Conservation (phyloP, 352 stramenopile genomes). For the Blastocystis hominis region DNA sequence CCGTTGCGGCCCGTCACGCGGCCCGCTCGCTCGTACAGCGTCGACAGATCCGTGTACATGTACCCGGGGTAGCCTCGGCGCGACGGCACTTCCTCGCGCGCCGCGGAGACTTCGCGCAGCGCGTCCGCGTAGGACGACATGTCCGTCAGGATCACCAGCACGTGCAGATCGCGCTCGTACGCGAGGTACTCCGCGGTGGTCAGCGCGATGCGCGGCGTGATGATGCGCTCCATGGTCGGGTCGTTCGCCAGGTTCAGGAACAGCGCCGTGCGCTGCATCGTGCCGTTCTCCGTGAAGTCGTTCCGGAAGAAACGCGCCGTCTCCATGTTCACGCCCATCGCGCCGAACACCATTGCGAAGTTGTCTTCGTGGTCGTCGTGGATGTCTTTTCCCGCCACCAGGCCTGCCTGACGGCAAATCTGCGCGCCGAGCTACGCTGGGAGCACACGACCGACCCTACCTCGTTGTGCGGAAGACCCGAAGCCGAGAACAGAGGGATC, state of each 20-base stretch:
- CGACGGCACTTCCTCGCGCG: conserved; percentile 89
- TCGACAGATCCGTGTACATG: conserved; percentile 99
- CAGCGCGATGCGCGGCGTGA: conserved; percentile 93
- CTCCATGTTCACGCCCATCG: conserved; percentile 99
- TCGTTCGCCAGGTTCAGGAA: conserved; percentile 99
- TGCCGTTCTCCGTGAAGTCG: conserved; percentile 74
- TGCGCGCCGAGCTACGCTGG: conserved; percentile 83
- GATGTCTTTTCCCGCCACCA: conserved; percentile 93
- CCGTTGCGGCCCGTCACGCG: conserved; percentile 91
- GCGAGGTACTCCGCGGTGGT: too few relatives aligned
- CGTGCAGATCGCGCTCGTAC: conserved; percentile 96
- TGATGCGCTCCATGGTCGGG: conserved; percentile 98
- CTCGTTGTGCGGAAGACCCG: conserved; percentile 94
- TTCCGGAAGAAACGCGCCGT: conserved; percentile 80
- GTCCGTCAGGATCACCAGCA: conserved; percentile 97
- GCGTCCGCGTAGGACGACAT: conserved; percentile 88
- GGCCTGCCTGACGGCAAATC: conserved; percentile 92
- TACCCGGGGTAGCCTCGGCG: conserved; percentile 97
- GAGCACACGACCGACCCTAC: conserved; percentile 57
- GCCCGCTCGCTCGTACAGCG: conserved; percentile 93
- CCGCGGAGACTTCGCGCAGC: conserved; percentile 72
- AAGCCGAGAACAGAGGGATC: conserved; percentile 96
- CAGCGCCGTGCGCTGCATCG: conserved; percentile 93
- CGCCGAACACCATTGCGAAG: conserved; percentile 97
- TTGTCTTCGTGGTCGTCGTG: conserved; percentile 96